Evolutionary conservation across 495 filamentous ascomycete species (phyloP).

Genomic region (Aspergillus hancockii): DNA sequence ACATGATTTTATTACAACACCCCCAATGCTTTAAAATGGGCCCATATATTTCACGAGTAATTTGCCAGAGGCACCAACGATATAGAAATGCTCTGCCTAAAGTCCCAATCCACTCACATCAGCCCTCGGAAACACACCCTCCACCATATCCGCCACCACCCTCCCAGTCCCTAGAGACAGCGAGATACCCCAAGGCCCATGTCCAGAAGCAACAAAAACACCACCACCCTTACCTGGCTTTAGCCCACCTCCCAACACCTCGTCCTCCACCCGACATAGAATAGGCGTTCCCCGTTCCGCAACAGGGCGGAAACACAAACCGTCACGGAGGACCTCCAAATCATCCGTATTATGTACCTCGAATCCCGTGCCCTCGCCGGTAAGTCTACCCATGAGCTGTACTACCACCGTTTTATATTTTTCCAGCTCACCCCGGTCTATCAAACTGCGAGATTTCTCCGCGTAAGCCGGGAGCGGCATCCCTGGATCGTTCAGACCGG

Average conservation of each 20-base stretch:
- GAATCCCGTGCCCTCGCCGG: constrained; percentile 17
- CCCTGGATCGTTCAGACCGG: constrained; percentile 63
- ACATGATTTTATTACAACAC: no score
- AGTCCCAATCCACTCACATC: constrained; percentile 51
- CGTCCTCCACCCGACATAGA: constrained; percentile 54
- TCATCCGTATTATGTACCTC: constrained; percentile 43
- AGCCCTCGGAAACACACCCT: constrained; percentile 47
- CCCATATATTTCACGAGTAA: no score
- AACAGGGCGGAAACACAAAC: constrained; percentile 73
- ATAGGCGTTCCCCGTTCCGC: constrained; percentile 63
- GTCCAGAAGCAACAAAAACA: constrained; percentile 71
- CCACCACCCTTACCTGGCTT: constrained; percentile 51
- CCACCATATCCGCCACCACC: constrained; percentile 64
- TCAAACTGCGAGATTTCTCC: constrained; percentile 43
- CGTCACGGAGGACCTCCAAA: constrained; percentile 63
- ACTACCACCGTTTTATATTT: constrained; percentile 55
- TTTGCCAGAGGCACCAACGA: background rate
- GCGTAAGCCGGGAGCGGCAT: constrained; percentile 59
- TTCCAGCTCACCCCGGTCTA: constrained; percentile 47
- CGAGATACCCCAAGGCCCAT: constrained; percentile 73
- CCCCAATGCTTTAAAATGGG: no score
- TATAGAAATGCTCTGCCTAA: background rate
- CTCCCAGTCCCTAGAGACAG: constrained; percentile 64
- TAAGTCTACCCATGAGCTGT: constrained; percentile 52
- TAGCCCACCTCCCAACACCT: constrained; percentile 51